Conservation (phyloP, 75 land plant genomes). For the Pseudotsuga menziesii region DNA sequence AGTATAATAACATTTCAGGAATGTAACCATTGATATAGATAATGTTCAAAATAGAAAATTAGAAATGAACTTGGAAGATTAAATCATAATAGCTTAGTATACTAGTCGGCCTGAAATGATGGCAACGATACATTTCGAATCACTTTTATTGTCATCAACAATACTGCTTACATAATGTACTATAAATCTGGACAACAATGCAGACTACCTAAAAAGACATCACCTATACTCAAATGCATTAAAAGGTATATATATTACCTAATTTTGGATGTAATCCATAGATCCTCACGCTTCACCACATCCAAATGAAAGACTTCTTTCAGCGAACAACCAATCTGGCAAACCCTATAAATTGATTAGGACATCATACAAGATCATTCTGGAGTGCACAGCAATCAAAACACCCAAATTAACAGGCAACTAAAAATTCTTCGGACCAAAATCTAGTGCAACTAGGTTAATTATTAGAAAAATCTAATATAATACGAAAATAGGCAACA, state of each 20-base stretch:
- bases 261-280: conserved; percentile 30
- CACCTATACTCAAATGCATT: background rate
- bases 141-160: background rate
- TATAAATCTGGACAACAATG: background rate
- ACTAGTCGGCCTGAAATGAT: background rate
- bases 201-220: background rate
- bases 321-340: conserved; percentile 24
- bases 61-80: too few species aligned
- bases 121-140: background rate
- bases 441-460: too few species aligned
- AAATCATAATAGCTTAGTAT: background rate
- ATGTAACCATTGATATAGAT: background rate
- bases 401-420: background rate
- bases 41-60: too few species aligned
- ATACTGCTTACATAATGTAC: background rate
- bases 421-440: background rate
- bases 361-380: too few species aligned
- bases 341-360: background rate
- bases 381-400: background rate
- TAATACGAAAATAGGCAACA: background rate
- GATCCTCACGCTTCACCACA: conserved; percentile 23
- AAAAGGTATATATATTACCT: conserved; percentile 7
- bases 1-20: background rate
- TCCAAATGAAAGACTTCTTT: conserved; percentile 11
- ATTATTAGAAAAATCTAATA: background rate